These are phyloP conservation scores for Phoma sp. DNA, from an alignment of 2,329 filamentous ascomycete genomes.

Conservation along the genomic window DNA sequence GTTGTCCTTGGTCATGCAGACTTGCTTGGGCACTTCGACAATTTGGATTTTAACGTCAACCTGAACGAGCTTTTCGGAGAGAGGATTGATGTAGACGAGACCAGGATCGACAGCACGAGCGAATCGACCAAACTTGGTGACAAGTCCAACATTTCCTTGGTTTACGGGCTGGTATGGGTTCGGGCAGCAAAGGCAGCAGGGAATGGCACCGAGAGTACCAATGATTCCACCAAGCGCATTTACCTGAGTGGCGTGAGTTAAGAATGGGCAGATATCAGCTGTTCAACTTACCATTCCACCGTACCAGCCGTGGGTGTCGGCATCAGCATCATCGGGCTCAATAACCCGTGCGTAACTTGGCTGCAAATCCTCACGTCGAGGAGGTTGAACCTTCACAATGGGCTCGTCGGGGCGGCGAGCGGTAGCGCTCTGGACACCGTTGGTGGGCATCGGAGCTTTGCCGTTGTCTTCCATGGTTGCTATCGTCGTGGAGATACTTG, in stretches of 20 bases:
- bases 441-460: slow-evolving; percentile 45
- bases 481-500: slow-evolving; percentile 19
- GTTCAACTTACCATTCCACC: slow-evolving; percentile 66
- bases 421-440: slow-evolving; percentile 23
- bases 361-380: slow-evolving; percentile 83
- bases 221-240: slow-evolving; percentile 76
- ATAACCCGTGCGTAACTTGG: slow-evolving; percentile 76
- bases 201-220: slow-evolving; percentile 83
- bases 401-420: slow-evolving; percentile 31
- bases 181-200: slow-evolving; percentile 89
- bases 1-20: slow-evolving; percentile 99
- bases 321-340: slow-evolving; percentile 69
- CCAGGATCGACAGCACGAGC: slow-evolving; percentile 96
- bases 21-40: slow-evolving; percentile 92
- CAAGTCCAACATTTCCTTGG: slow-evolving; percentile 92
- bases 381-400: slow-evolving; percentile 73
- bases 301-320: slow-evolving; percentile 84
- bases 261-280: neutral
- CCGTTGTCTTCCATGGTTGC: slow-evolving; percentile 46
- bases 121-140: slow-evolving; percentile 95
- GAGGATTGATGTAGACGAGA: slow-evolving; percentile 95
- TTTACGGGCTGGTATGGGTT: slow-evolving; percentile 94
- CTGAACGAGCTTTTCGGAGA: slow-evolving; percentile 87
- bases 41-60: slow-evolving; percentile 99
- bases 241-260: slow-evolving; percentile 55